These are phyloP conservation scores for Cladophialophora bantiana DNA, from an alignment of 2,329 filamentous ascomycete genomes.

Conservation along the genomic window DNA sequence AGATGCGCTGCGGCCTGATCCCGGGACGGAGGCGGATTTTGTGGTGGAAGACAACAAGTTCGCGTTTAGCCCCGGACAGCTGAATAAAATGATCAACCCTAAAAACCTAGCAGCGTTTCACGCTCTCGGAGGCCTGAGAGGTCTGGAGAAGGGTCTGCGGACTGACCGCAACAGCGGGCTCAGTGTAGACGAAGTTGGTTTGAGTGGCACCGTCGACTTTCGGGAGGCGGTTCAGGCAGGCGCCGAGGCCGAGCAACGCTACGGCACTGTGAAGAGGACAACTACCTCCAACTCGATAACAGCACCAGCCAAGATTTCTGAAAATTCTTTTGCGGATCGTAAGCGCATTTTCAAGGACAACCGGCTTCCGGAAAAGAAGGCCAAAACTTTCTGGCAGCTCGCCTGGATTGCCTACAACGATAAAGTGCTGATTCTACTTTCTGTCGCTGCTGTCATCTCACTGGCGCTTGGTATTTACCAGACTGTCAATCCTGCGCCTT, in stretches of 20 bases:
- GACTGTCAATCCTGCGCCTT: slow-evolving; percentile 41
- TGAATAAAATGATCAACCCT: slow-evolving; percentile 79
- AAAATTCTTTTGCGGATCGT: slow-evolving; percentile 63
- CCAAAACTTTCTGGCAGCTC: slow-evolving; percentile 70
- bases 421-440: slow-evolving; percentile 74
- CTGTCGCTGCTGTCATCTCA: slow-evolving; percentile 72
- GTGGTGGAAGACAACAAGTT: slow-evolving; percentile 72
- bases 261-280: slow-evolving; percentile 35
- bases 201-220: slow-evolving; percentile 72
- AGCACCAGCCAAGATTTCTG: slow-evolving; percentile 33
- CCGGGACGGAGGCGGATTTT: slow-evolving; percentile 74
- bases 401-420: slow-evolving; percentile 81
- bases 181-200: slow-evolving; percentile 70
- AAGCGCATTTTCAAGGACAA: slow-evolving; percentile 74
- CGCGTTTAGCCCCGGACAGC: slow-evolving; percentile 74
- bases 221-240: slow-evolving; percentile 62
- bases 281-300: slow-evolving; percentile 35
- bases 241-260: slow-evolving; percentile 31
- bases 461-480: slow-evolving; percentile 73
- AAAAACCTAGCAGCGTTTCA: slow-evolving; percentile 78
- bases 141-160: slow-evolving; percentile 75
- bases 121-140: slow-evolving; percentile 74
- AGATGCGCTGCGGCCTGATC: slow-evolving; percentile 72
- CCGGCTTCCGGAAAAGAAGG: slow-evolving; percentile 68
- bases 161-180: slow-evolving; percentile 71